Base-by-base conservation (phyloP, 164 flowering plant species). In the Cinnamomum micranthum region DNA sequence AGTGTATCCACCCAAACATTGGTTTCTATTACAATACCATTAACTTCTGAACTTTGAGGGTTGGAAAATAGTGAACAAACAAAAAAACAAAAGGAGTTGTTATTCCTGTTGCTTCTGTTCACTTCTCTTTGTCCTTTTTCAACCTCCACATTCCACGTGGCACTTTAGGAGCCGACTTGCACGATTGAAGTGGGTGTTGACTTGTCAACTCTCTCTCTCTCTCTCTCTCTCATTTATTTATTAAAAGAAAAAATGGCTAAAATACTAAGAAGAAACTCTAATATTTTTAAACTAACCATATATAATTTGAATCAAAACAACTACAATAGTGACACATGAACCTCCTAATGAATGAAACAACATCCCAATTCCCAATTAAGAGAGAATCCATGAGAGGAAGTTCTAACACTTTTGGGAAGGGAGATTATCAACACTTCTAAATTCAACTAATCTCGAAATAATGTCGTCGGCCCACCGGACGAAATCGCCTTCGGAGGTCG, bases 81-180 rank as follows among this genome's bases (percentile, higher is more conserved):
- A 41, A 41, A 35, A 9, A 1, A 9, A 7, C 47, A 41, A 1
- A 41, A 41, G 47, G 47, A 41, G 47, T 0, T 41, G 47, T 6
- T 9, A 41, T 41, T 6, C 47, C 5, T 17, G 69, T 14, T 67
- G 69, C 14, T 67, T 14, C 47, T 41, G 6, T 67, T n/a, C 47
- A 19, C 41, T 27, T 67, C 69, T 9, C 6, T 19, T 27, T 67
- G 69, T 28, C 69, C 1, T 67, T 31, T 17, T 31, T 28, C 33
- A 19, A 67, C 47, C 69, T 25, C 14, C 15, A 31, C 67, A 24
- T 14, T 13, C 69, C 69, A 67, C 69, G 50, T 67, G 69, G 69
- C 69, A 28, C 9, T 9, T 31, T 15, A 31, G 50, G 33, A 28
- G 69, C 69, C 69, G 22, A 14, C 22, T 19, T 67, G 13, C 69